Percentiles rank a stretch among this genome's conserved stretches.
Conservation (phyloP, 192 early-diverging fungal genomes). For the Pilaira anomala region DNA sequence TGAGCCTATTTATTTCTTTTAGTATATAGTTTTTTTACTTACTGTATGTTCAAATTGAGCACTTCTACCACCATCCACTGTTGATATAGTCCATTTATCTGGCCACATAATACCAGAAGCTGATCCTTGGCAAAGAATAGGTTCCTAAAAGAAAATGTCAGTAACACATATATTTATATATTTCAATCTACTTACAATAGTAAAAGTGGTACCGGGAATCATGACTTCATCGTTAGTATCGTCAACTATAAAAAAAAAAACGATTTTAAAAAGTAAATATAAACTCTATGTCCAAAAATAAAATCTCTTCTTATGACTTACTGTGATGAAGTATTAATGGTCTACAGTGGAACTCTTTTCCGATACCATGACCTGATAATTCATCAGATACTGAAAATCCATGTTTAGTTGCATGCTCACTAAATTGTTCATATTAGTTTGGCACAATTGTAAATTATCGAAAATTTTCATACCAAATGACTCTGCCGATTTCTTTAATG, state of each 20-base stretch:
- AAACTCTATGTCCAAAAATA: not conserved
- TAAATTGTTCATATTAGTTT: not conserved
- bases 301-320: constrained; percentile 3
- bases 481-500: constrained; percentile 61
- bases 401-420: constrained; percentile 41
- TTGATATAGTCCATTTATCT: constrained; percentile 83
- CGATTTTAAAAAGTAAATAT: constrained; percentile 14
- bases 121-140: constrained; percentile 79
- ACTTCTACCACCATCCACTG: constrained; percentile 75
- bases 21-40: not conserved
- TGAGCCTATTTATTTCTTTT: no score
- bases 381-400: constrained; percentile 65
- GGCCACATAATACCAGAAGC: constrained; percentile 70
- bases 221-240: constrained; percentile 73
- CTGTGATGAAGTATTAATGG: constrained; percentile 78
- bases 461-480: constrained; percentile 44
- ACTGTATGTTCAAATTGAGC: constrained; percentile 88
- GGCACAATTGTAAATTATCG: not conserved
- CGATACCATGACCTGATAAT: constrained; percentile 88
- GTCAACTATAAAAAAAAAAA: no score
- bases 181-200: constrained; percentile 57
- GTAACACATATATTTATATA: not conserved
- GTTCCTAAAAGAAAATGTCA: constrained; percentile 39
- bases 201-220: constrained; percentile 80
- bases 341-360: constrained; percentile 77